phyloP scores from a whole-genome alignment of 164 flowering plant genomes.

The Pachysandra terminalis region DNA sequence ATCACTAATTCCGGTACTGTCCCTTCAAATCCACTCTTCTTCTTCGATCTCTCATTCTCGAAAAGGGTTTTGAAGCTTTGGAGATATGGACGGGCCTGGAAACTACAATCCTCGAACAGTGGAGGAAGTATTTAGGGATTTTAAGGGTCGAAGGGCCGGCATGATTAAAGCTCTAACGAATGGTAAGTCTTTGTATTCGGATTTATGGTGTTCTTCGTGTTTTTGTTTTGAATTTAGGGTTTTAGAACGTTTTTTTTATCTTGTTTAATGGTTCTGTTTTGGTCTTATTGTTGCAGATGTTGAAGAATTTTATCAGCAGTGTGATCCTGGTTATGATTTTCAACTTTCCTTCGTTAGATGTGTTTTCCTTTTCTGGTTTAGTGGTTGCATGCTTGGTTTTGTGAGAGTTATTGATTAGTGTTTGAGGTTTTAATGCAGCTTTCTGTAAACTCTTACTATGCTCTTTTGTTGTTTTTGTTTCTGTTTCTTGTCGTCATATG shows the following conservation, averaged over 20 bases:
- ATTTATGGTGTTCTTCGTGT: neutral
- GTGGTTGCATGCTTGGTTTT: slow-evolving; percentile 6
- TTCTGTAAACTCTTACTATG: neutral
- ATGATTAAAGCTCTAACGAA: slow-evolving; percentile 50
- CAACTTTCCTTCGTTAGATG: neutral
- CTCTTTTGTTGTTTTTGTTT: neutral
- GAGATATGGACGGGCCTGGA: slow-evolving; percentile 35
- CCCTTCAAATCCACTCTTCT: neutral
- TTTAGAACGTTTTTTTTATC: slow-evolving; percentile 5
- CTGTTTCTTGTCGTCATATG: too few relatives aligned
- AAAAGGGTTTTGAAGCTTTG: neutral
- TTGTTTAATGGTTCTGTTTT: neutral
- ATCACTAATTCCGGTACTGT: neutral
- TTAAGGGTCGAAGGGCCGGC: slow-evolving; percentile 51
- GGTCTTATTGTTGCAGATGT: slow-evolving; percentile 36
- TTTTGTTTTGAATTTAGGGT: slow-evolving; percentile 8
- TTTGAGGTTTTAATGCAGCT: neutral
- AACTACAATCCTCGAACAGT: slow-evolving; percentile 42
- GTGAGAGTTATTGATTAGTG: neutral
- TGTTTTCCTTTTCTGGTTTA: neutral
- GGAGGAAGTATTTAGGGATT: slow-evolving; percentile 55
- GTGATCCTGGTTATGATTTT: slow-evolving; percentile 56
- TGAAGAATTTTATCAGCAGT: slow-evolving; percentile 49
- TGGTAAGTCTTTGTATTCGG: slow-evolving; percentile 22
- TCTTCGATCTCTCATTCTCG: neutral